A percentile compares a stretch with the other conserved stretches of the same genome.
phyloP scores from a whole-genome alignment of 2,329 filamentous ascomycete genomes.

The Penicillium sp. region DNA sequence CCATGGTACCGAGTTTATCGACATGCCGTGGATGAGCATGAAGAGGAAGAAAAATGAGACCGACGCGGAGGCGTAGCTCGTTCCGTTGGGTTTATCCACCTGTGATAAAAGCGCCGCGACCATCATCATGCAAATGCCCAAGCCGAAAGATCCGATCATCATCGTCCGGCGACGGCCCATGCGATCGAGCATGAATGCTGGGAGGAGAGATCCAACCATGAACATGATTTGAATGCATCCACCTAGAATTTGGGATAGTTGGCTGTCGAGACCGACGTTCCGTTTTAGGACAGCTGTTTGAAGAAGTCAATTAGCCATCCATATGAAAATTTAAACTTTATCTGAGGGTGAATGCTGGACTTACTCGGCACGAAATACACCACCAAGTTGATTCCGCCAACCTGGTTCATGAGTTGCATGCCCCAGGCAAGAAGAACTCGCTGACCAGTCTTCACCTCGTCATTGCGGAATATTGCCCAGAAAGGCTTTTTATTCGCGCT shows the following conservation, averaged over 20 bases:
- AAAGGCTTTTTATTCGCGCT: conserved; percentile 31
- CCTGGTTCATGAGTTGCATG: conserved; percentile 18
- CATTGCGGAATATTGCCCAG: conserved; percentile 46
- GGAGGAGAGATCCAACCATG: conserved; percentile 44
- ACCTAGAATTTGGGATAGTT: conserved; percentile 29
- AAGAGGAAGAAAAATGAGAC: conserved; percentile 56
- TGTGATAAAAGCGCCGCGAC: conserved; percentile 16
- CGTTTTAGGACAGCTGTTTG: conserved; percentile 21
- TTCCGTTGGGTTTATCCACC: conserved; percentile 27
- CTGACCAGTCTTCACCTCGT: conserved; percentile 45
- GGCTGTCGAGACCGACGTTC: conserved; percentile 29
- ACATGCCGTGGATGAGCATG: conserved; percentile 50
- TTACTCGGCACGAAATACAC: conserved; percentile 17
- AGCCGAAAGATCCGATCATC: conserved; percentile 38
- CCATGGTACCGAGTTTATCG: conserved; percentile 56
- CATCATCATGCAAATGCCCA: conserved; percentile 46
- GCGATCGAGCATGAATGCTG: conserved; percentile 51
- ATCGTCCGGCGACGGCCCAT: conserved; percentile 43
- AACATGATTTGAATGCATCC: conserved; percentile 36
- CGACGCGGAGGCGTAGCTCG: conserved; percentile 49
- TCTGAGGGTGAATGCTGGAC: not conserved
- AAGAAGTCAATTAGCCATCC: not conserved
- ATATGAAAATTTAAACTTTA: not conserved
- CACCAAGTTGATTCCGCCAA: conserved; percentile 16
- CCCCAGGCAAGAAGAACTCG: conserved; percentile 51